These are phyloP conservation scores for Seiridium cupressi DNA, from an alignment of 2,329 filamentous ascomycete species.

Conservation along the genomic window DNA sequence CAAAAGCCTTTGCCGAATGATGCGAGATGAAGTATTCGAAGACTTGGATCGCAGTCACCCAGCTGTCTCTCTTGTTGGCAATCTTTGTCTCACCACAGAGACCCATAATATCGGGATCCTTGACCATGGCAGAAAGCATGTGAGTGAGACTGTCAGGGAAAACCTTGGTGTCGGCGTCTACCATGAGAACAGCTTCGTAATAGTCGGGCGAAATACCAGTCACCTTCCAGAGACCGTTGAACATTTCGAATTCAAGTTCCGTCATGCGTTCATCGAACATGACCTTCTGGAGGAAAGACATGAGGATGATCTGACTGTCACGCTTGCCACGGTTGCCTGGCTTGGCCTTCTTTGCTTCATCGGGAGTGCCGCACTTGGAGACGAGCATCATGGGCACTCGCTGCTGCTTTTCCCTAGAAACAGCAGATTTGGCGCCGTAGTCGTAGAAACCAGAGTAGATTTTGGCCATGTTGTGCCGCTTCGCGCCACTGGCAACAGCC, in stretches of 20 bases:
- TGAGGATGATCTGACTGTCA: conserved; percentile 97
- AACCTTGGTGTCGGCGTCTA: conserved; percentile 98
- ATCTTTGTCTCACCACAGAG: conserved; percentile 99
- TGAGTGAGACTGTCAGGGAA: conserved; percentile 98
- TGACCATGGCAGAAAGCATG: conserved; percentile 99
- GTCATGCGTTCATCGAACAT: conserved; percentile 99
- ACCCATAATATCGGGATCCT: conserved; percentile 98
- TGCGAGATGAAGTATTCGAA: conserved; percentile 99
- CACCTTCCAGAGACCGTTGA: conserved; percentile 98
- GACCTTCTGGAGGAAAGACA: conserved; percentile 99
- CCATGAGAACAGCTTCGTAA: conserved; percentile 98
- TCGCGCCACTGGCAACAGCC: conserved; percentile 90
- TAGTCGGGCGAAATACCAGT: conserved; percentile 98
- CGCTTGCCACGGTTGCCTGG: conserved; percentile 97
- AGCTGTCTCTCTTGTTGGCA: conserved; percentile 92
- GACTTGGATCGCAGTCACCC: conserved; percentile 97
- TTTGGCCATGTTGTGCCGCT: conserved; percentile 99
- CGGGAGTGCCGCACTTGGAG: conserved; percentile 92
- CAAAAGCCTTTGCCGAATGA: conserved; percentile 94
- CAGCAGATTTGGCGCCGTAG: conserved; percentile 77
- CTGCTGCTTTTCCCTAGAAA: conserved; percentile 86
- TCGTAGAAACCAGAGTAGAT: conserved; percentile 98
- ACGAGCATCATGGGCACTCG: conserved; percentile 96
- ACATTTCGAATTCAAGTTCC: conserved; percentile 98
- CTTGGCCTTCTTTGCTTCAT: conserved; percentile 77